A percentile compares a stretch with the other conserved stretches of the same genome.
Evolutionary conservation across 805 yeast species (phyloP).

Genomic region (Spathaspora gorwiae): DNA sequence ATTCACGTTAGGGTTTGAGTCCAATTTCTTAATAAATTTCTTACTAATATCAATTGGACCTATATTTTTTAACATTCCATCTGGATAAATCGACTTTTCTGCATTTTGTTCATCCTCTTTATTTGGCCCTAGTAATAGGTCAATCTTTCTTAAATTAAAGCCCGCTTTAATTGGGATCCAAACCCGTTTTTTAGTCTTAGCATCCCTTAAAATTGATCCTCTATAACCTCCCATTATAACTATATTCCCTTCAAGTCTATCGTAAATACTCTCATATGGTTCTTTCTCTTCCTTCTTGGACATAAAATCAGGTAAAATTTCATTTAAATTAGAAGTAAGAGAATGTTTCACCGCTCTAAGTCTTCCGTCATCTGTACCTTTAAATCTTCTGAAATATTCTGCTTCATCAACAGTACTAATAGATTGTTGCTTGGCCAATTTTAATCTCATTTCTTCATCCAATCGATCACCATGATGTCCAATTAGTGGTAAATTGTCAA

Average conservation of each 20-base stretch:
- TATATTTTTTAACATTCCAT: constrained; percentile 72
- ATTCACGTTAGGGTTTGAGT: constrained; percentile 50
- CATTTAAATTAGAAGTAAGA: constrained; percentile 46
- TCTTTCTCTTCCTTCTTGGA: constrained; percentile 20
- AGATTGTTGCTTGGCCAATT: constrained; percentile 50
- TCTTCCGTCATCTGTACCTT: constrained; percentile 62
- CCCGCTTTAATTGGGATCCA: constrained; percentile 93
- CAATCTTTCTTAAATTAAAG: constrained; percentile 63
- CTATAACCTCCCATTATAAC: constrained; percentile 85
- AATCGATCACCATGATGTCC: constrained; percentile 10
- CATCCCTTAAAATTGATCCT: constrained; percentile 72
- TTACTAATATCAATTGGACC: constrained; percentile 84
- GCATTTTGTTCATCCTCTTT: constrained; percentile 65
- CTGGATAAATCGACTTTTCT: constrained; percentile 54
- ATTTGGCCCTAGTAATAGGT: constrained; percentile 67
- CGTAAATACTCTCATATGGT: constrained; percentile 44
- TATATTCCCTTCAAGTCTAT: constrained; percentile 69
- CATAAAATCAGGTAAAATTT: constrained; percentile 31
- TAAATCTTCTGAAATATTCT: constrained; percentile 46
- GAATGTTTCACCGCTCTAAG: constrained; percentile 66
- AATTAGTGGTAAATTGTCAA: constrained; percentile 4
- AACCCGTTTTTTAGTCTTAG: constrained; percentile 56
- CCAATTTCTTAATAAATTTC: constrained; percentile 51
- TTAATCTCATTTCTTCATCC: constrained; percentile 30
- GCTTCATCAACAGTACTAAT: constrained; percentile 64